phyloP scores from a whole-genome alignment of 2,329 filamentous ascomycete species.

The Bimuria novae-zelandiae region DNA sequence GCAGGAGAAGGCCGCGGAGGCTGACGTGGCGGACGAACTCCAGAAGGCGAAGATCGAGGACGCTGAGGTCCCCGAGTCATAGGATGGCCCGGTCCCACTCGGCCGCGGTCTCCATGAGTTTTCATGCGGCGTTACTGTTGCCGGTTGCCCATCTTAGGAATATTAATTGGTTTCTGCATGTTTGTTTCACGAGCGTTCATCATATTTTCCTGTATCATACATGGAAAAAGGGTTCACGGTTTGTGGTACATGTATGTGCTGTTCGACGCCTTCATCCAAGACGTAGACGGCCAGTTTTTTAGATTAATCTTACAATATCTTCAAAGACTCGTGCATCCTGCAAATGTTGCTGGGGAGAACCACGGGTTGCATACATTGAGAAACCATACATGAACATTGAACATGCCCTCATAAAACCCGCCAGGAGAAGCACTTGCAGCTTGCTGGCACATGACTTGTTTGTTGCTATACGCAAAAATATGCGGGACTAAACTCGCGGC shows the following conservation, averaged over 20 bases:
- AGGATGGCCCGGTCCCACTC: slow-evolving; percentile 7
- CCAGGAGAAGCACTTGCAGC: too few relatives aligned
- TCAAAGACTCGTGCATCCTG: neutral
- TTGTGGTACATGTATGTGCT: slow-evolving; percentile 14
- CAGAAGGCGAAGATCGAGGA: slow-evolving; percentile 66
- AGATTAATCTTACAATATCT: slow-evolving; percentile 20
- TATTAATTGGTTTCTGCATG: neutral
- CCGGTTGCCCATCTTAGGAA: neutral
- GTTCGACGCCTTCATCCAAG: slow-evolving; percentile 18
- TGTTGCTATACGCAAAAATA: too few relatives aligned
- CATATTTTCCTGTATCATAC: neutral
- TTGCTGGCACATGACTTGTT: too few relatives aligned
- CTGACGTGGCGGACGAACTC: slow-evolving; percentile 64
- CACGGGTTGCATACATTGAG: too few relatives aligned
- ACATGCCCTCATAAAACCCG: too few relatives aligned
- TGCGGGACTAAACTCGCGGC: neutral
- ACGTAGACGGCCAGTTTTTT: slow-evolving; percentile 24
- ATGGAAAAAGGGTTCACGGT: neutral
- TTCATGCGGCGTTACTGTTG: neutral
- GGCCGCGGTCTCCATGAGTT: neutral
- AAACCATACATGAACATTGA: too few relatives aligned
- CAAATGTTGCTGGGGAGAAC: too few relatives aligned
- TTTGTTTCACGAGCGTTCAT: slow-evolving; percentile 22
- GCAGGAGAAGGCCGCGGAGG: slow-evolving; percentile 63
- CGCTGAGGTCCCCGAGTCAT: slow-evolving; percentile 33